Evolutionary conservation across 768 basidiomycete species (phyloP), one percentile per base, ranked within the genome.

Genomic region (Serendipita vermifera): DNA sequence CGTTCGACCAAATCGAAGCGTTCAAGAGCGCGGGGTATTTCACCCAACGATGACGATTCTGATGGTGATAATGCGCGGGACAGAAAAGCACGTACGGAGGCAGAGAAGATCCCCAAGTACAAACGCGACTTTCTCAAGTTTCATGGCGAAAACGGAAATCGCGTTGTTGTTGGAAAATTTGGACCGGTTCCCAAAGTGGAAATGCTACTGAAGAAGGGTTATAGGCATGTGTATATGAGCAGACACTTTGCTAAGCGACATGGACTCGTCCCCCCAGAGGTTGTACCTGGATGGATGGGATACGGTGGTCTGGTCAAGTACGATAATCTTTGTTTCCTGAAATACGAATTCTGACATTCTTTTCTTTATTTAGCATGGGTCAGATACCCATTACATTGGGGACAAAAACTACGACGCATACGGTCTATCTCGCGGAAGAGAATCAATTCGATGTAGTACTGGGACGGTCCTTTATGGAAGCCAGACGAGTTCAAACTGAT

Each of bases 401-500:
- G 33, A 59, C 61, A 29, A 71, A 69, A 32, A 71, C 69, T 59
- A 71, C 71, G 2, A 65, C 62, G 26, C 72, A 72, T 54, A 64
- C 78, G 0, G 92, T 97, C 6, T 92, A 87, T 68, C 77, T 98
- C 29, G 85, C 87, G 3, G 96, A 99, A 65, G 93, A 96, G 66
- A 82, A 85, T 0, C 91, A 97, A 64, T 98, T 98, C 68, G 92
- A 96, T 63, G 87, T 97, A 43, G 85, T 98, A 3, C 77, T 98
- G 4, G 93, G 93, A 1, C 75, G 93, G 24, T 82, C 81, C 22
- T 72, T 75, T 70, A 69, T 75, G 67, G 76, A 77, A 64, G 69
- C 67, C 59, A 74, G 89, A 61, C 84, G 85, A 64, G 81, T 98
- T 60, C 84, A 83, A 67, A 81, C 80, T 29, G 88, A 85, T 65